phyloP scores from a whole-genome alignment of 371 early-diverging fungal species.

The Apophysomyces ossiformis region DNA sequence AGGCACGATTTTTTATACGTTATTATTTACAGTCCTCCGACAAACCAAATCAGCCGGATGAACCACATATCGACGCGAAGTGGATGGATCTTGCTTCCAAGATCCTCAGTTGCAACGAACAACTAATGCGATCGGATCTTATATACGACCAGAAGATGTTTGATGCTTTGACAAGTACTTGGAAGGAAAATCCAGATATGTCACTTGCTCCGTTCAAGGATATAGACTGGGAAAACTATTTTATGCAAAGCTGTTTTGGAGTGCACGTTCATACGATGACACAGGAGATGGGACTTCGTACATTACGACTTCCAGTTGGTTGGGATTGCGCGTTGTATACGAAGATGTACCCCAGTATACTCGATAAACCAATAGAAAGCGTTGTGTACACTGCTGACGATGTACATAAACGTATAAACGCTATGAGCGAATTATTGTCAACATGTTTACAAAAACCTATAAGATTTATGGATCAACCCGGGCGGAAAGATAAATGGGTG shows the following conservation, averaged over 20 bases:
- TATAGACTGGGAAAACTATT: slow-evolving; percentile 28
- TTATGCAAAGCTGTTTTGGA: slow-evolving; percentile 29
- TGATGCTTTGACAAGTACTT: slow-evolving; percentile 6
- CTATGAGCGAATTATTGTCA: slow-evolving; percentile 29
- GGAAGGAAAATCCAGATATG: slow-evolving; percentile 13
- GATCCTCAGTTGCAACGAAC: slow-evolving; percentile 16
- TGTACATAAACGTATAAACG: slow-evolving; percentile 28
- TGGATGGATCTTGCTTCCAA: slow-evolving; percentile 39
- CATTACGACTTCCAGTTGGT: slow-evolving; percentile 9
- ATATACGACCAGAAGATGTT: background rate
- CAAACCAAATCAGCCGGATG: background rate
- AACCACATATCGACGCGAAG: background rate
- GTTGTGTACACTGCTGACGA: slow-evolving; percentile 38
- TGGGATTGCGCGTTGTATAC: slow-evolving; percentile 31
- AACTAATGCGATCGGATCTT: background rate
- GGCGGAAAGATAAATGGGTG: slow-evolving; percentile 34
- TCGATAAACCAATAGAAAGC: slow-evolving; percentile 29
- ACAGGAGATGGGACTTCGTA: slow-evolving; percentile 12
- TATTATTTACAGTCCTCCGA: slow-evolving; percentile 31
- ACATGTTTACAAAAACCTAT: slow-evolving; percentile 23
- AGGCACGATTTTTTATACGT: slow-evolving; percentile 30
- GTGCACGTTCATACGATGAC: slow-evolving; percentile 7
- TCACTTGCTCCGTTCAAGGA: background rate
- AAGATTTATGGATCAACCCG: slow-evolving; percentile 20
- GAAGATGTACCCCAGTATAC: slow-evolving; percentile 11